Evolutionary conservation across 768 basidiomycete genomes (phyloP).

Genomic region (Russula griseocarnosa): DNA sequence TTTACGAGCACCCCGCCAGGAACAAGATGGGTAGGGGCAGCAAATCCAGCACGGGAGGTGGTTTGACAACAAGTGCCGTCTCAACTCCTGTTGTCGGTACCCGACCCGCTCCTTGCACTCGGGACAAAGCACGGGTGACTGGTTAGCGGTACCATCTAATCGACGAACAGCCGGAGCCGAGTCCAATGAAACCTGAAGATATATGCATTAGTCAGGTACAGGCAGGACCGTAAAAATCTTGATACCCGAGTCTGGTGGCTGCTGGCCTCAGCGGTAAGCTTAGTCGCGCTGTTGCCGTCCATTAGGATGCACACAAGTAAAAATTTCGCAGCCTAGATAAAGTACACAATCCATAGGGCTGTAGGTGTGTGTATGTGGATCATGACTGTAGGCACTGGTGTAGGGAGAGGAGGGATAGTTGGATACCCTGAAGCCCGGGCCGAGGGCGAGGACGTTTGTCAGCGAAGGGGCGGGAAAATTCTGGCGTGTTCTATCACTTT

Average conservation of each 20-base stretch:
- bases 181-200: background rate
- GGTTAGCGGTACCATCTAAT: background rate
- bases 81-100: background rate
- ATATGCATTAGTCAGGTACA: background rate
- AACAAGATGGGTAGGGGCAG: conserved; percentile 1
- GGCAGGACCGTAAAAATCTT: background rate
- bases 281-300: background rate
- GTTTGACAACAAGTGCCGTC: background rate
- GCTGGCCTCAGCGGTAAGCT: background rate
- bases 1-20: conserved; percentile 1
- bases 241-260: background rate
- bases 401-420: background rate
- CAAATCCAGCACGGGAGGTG: conserved; percentile 6
- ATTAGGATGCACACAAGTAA: background rate
- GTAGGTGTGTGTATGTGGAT: background rate
- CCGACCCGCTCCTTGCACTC: background rate
- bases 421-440: background rate
- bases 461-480: conserved; percentile 34
- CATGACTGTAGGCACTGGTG: background rate
- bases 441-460: conserved; percentile 16
- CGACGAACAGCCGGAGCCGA: background rate
- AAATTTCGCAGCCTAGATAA: background rate
- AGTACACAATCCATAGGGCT: background rate
- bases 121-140: background rate
- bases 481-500: conserved; percentile 39